phyloP scores from a whole-genome alignment of 441 rosid genomes.

The Mallotus repandus region DNA sequence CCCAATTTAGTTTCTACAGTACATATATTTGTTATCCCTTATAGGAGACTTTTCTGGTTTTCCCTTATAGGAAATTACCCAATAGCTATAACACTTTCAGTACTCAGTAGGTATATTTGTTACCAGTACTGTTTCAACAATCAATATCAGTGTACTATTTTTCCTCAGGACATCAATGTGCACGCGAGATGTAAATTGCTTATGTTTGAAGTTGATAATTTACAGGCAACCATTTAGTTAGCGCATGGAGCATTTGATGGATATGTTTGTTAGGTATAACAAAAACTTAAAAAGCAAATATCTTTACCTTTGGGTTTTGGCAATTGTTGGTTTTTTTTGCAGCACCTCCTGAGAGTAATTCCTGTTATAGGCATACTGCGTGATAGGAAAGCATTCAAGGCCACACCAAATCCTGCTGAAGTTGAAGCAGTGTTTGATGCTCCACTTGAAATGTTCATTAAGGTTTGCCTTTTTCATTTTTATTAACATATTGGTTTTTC shows the following conservation, averaged over 20 bases:
- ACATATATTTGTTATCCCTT: no score
- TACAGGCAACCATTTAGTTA: background rate
- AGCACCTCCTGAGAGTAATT: constrained; percentile 84
- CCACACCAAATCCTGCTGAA: constrained; percentile 73
- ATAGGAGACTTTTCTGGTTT: background rate
- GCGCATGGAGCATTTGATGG: background rate
- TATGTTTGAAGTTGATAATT: background rate
- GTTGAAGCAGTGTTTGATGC: constrained; percentile 84
- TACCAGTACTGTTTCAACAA: background rate
- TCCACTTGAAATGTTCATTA: constrained; percentile 90
- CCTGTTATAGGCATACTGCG: constrained; percentile 81
- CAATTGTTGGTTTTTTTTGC: constrained; percentile 31
- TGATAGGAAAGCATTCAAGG: constrained; percentile 51
- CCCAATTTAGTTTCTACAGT: background rate
- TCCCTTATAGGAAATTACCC: background rate
- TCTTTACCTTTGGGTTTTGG: constrained; percentile 12
- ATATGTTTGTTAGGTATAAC: background rate
- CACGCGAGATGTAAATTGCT: background rate
- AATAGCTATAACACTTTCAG: background rate
- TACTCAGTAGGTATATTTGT: background rate
- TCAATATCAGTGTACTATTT: background rate
- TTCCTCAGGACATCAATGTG: background rate
- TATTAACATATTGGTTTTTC: constrained; percentile 10
- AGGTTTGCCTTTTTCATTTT: constrained; percentile 41
- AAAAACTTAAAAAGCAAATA: background rate